Base-by-base conservation (phyloP, 2,329 filamentous ascomycete species). In the Hypoxylon sp. region DNA sequence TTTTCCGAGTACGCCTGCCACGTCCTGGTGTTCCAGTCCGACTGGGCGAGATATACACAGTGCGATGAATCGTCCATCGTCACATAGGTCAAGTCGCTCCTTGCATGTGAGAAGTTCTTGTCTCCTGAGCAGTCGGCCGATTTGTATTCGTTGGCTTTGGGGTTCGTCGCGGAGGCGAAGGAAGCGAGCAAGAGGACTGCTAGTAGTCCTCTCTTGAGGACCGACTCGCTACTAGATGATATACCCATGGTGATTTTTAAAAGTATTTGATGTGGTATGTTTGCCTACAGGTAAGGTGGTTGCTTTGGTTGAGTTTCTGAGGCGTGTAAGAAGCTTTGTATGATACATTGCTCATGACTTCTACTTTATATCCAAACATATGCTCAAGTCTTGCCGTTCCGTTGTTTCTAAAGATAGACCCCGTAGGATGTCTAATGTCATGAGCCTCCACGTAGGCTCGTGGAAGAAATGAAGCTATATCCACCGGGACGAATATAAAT, bases 1-100 rank as follows among this genome's bases (percentile, higher is more conserved):
- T 19, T 43, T n/a, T 43, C 38, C 17, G 17, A 43, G 38, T 43
- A 43, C 17, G 38, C 38, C 38, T 21, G 38, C 38, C 38, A 43
- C 38, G n/a, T 21, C n/a, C n/a, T 11, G 38, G 17, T 21, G 5
- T 1, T 10, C n/a, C 38, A 43, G 38, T 43, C 17, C 17, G 17
- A 19, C n/a, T 21, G n/a, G 4, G n/a, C 38, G 38, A 43, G 38
- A 11, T 43, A 43, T 9, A 41, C n/a, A 9, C n/a, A 19, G 38
- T 19, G n/a, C n/a, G 7, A 41, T n/a, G 34, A 11, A 19, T 41
- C 38, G 14, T 41, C n/a, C n/a, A 41, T 41, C 38, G 38, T 41
- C 36, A 17, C n/a, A n/a, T n/a, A n/a, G n/a, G 2, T 17, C 6
- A 41, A n/a, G n/a, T 9, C 38, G n/a, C 5, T 9, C 5, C 5